Percentiles rank a stretch among this genome's conserved stretches.
Conservation (phyloP, 2,329 filamentous ascomycete genomes). For the Cladophialophora exuberans region DNA sequence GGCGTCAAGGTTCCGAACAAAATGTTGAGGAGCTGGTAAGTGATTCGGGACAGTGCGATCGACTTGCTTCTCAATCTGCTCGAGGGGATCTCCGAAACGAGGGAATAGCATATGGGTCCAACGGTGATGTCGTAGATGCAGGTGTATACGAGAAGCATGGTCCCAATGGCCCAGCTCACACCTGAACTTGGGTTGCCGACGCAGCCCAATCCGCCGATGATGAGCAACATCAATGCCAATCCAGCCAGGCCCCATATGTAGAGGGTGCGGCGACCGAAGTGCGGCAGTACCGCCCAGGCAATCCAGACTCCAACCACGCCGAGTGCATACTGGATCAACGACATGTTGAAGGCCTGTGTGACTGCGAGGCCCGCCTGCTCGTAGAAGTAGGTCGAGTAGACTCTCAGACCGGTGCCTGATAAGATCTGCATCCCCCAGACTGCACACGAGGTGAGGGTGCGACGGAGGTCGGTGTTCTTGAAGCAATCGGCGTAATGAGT, state of each 20-base stretch:
- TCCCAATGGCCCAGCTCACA: conserved; percentile 43
- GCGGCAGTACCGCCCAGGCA: conserved; percentile 49
- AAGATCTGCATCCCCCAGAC: conserved; percentile 41
- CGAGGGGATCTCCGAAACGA: conserved; percentile 57
- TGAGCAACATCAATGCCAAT: conserved; percentile 34
- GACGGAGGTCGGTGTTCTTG: conserved; percentile 37
- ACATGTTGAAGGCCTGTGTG: conserved; percentile 40
- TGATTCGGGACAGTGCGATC: conserved; percentile 56
- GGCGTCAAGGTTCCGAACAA: conserved; percentile 35
- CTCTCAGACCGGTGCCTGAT: background rate
- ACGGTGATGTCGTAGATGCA: conserved; percentile 59
- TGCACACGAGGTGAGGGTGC: conserved; percentile 45
- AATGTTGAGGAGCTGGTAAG: conserved; percentile 48
- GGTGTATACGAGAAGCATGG: conserved; percentile 56
- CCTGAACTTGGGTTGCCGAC: conserved; percentile 34
- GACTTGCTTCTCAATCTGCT: conserved; percentile 58
- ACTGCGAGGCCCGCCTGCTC: conserved; percentile 37
- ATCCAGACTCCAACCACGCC: conserved; percentile 54
- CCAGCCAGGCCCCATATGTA: conserved; percentile 39
- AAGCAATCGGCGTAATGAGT: conserved; percentile 38
- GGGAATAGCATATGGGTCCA: conserved; percentile 57
- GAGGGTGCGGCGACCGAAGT: conserved; percentile 43
- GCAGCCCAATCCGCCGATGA: conserved; percentile 34
- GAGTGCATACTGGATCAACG: conserved; percentile 65
- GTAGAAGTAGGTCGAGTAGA: background rate